Base-by-base conservation (phyloP, 1,284 basidiomycete species). In the Laetiporus sulphureus region DNA sequence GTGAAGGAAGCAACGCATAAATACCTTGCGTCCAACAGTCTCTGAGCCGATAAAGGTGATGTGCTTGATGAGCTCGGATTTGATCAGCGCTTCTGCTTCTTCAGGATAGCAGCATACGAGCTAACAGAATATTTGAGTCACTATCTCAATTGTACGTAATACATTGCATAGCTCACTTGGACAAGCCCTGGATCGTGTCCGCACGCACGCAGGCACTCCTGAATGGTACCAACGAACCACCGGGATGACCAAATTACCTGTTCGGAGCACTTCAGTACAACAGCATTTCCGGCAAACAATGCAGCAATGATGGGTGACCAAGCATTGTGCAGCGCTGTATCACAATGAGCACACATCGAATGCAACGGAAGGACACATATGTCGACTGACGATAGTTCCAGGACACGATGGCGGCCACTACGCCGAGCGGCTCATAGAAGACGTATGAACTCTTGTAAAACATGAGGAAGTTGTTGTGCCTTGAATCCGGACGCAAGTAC, bases 371-470 rank as follows among this genome's bases (percentile, higher is more conserved):
- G 30, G 18, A 30, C 6, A 71, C 83, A 40, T 54, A n/a, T n/a
- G n/a, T n/a, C n/a, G n/a, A n/a, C n/a, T n/a, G n/a, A 90, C 87
- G 84, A 60, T 91, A 91, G 56, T 91, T 92, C 91, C 94, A 97
- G 1, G 91, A 95, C 1, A 98, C 93, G 45, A 94, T 85, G 0
- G 86, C 95, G 32, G 85, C 80, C 8, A 96, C 90, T 0, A 94
- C 88, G 22, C 95, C 95, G n/a, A 94, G 75, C 6, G 95, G 95
- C 49, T 94, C 90, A 58, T 91, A 94, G 51, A 86, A 70, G 5
- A 98, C 88, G 60, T 88, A 71, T 21, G 76, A 78, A 15, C 69
- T 75, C 67, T 99, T 99, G 72, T 98, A 94, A 19, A 74, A 77
- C 42, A 96, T 68, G 52, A 97, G 71, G 22, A 92, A 66, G 53